A percentile compares a stretch with the other conserved stretches of the same genome.
Conservation (phyloP, 129 eudicot genomes). For the Logfia minima region DNA sequence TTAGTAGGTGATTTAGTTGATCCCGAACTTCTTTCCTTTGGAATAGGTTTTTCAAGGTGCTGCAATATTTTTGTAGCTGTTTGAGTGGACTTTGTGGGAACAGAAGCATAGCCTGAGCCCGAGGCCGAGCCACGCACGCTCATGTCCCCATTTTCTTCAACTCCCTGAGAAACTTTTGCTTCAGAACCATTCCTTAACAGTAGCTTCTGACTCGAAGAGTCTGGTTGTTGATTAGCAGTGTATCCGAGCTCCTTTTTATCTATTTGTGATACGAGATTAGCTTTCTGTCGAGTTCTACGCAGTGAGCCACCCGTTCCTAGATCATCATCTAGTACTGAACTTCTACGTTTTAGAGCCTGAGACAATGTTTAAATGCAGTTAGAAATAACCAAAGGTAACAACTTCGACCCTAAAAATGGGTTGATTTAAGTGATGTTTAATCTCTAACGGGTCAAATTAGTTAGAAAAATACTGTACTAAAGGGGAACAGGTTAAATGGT, state of each 20-base stretch:
- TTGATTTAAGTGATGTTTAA: not conserved
- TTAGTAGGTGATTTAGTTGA: slow-evolving; percentile 40
- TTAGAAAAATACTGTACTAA: not conserved
- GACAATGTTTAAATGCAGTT: slow-evolving; percentile 2
- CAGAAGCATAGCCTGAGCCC: slow-evolving; percentile 34
- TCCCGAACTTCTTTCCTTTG: slow-evolving; percentile 53
- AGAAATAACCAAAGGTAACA: not conserved
- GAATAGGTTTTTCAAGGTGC: slow-evolving; percentile 69
- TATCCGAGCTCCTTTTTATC: slow-evolving; percentile 44
- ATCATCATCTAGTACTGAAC: slow-evolving; percentile 65
- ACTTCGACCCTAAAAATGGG: not conserved
- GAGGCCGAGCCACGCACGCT: slow-evolving; percentile 13
- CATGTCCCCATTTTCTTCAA: slow-evolving; percentile 31
- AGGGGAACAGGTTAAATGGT: not conserved
- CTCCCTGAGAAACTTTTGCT: slow-evolving; percentile 23
- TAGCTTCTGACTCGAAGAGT: slow-evolving; percentile 30
- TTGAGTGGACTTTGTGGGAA: slow-evolving; percentile 73
- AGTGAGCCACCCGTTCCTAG: slow-evolving; percentile 75
- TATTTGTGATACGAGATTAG: slow-evolving; percentile 53
- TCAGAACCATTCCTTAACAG: slow-evolving; percentile 32
- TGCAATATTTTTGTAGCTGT: slow-evolving; percentile 68
- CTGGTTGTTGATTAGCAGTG: slow-evolving; percentile 29
- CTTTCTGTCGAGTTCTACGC: slow-evolving; percentile 77
- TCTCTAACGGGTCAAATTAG: not conserved
- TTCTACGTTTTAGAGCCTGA: slow-evolving; percentile 79